A percentile compares a stretch with the other conserved stretches of the same genome.
Conservation (phyloP, 495 filamentous ascomycete species). For the Penicillium silybi region DNA sequence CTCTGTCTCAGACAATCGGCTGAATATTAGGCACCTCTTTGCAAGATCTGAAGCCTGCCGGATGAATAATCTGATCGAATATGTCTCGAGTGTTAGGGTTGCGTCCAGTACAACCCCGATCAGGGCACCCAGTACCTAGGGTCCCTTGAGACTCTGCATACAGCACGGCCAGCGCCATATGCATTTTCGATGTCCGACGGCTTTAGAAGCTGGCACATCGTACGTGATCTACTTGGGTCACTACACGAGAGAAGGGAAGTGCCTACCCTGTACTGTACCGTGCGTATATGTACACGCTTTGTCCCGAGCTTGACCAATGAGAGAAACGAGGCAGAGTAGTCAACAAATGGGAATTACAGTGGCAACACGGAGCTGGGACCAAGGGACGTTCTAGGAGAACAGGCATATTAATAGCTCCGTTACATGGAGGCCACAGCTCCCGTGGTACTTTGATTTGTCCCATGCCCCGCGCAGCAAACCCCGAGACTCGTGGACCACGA, state of each 20-base stretch:
- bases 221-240: constrained; percentile 9
- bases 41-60: neutral
- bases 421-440: neutral
- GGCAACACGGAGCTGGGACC: no score
- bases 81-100: neutral
- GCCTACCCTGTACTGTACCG: neutral
- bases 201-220: neutral
- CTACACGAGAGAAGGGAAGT: neutral
- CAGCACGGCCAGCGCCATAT: constrained; percentile 9
- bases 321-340: no score
- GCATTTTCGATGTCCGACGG: constrained; percentile 11
- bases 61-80: neutral
- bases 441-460: constrained; percentile 6
- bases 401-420: neutral
- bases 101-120: neutral
- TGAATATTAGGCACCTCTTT: neutral
- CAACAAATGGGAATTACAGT: no score
- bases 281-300: neutral
- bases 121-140: constrained; percentile 2
- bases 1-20: neutral
- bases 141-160: constrained; percentile 11
- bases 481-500: neutral
- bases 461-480: neutral
- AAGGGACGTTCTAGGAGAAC: no score
- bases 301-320: no score